These are phyloP conservation scores for Xylaria longipes DNA, from an alignment of 495 filamentous ascomycete species.

Conservation along the genomic window DNA sequence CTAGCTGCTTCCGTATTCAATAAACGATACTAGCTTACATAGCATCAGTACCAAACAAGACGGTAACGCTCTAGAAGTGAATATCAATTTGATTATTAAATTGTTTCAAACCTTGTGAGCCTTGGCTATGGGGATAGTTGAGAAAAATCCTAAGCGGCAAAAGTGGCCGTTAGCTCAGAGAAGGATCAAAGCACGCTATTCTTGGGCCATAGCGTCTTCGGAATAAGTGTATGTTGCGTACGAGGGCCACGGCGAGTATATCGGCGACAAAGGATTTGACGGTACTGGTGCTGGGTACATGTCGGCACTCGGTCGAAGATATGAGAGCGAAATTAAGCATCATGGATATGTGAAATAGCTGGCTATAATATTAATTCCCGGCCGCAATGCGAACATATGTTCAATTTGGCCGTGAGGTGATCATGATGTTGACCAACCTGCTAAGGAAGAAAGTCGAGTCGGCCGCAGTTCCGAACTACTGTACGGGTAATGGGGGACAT, in stretches of 20 bases:
- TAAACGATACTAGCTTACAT: background rate
- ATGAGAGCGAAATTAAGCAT: slow-evolving; percentile 1
- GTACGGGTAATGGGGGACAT: background rate
- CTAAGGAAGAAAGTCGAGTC: background rate
- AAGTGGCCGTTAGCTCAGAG: background rate
- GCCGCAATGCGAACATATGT: background rate
- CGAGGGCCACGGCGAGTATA: slow-evolving; percentile 1
- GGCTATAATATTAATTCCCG: background rate
- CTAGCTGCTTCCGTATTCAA: background rate
- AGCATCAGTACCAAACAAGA: background rate
- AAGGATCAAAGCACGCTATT: background rate
- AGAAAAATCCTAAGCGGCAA: background rate
- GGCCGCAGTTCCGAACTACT: background rate
- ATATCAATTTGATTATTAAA: background rate
- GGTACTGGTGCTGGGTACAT: slow-evolving; percentile 6
- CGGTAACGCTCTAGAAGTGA: background rate
- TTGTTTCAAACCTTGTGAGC: background rate
- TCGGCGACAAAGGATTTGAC: background rate
- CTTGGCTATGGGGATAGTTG: background rate
- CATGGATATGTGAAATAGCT: background rate
- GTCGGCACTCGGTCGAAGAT: background rate
- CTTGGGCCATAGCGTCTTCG: background rate
- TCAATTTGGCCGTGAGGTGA: background rate
- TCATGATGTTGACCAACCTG: background rate
- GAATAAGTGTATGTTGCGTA: background rate